These are phyloP conservation scores for Melanogaster broomeanus DNA, from an alignment of 768 basidiomycete genomes.

Conservation along the genomic window DNA sequence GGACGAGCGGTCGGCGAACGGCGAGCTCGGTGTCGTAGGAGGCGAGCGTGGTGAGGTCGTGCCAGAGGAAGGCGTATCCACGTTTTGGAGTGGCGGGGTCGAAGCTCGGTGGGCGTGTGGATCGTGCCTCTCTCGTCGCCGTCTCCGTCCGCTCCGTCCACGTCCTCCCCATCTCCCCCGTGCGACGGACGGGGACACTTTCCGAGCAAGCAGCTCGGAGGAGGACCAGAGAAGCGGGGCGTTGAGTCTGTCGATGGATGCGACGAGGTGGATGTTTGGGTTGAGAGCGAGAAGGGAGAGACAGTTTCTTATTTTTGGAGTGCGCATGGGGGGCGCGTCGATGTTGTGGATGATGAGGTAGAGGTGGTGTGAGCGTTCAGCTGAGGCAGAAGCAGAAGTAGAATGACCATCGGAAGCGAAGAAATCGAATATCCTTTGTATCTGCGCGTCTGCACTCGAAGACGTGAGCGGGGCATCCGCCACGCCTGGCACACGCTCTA, in stretches of 20 bases:
- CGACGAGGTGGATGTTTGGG: conserved; percentile 77
- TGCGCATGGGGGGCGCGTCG: conserved; percentile 72
- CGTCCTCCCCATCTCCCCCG: not conserved
- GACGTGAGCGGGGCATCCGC: conserved; percentile 1
- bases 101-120: not conserved
- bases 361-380: conserved; percentile 43
- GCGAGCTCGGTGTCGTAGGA: conserved; percentile 81
- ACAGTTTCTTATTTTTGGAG: conserved; percentile 59
- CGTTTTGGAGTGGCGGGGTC: conserved; percentile 27
- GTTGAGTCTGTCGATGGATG: conserved; percentile 86
- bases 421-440: conserved; percentile 64
- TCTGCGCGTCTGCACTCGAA: conserved; percentile 56
- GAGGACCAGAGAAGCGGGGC: conserved; percentile 83
- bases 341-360: conserved; percentile 89
- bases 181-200: conserved; percentile 24
- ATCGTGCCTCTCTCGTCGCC: conserved; percentile 7
- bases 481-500: conserved; percentile 43
- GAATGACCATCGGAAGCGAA: conserved; percentile 47
- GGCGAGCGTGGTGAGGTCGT: conserved; percentile 85
- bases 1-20: conserved; percentile 63
- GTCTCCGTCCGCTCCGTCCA: conserved; percentile 16
- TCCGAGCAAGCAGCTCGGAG: conserved; percentile 60
- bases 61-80: conserved; percentile 81
- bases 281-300: conserved; percentile 74
- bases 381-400: not conserved